Conservation (phyloP, 257 asterid genomes). For the Fraxinus pennsylvanica region DNA sequence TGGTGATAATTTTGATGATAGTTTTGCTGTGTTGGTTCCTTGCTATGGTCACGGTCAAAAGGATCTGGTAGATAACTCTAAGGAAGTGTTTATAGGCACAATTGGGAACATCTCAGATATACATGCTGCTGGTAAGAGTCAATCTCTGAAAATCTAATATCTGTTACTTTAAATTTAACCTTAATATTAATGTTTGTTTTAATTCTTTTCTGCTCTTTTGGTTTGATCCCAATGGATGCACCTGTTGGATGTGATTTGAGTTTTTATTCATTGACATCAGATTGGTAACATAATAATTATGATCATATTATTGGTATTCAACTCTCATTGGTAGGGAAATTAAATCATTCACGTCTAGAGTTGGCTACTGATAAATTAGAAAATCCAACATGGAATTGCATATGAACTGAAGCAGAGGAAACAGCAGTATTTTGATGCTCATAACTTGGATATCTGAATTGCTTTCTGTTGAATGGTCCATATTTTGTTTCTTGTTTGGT, state of each 20-base stretch:
- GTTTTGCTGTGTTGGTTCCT: constrained; percentile 56
- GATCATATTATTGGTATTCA: not conserved
- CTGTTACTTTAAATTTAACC: not conserved
- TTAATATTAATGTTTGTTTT: not conserved
- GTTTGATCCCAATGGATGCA: not conserved
- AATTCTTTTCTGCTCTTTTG: not conserved
- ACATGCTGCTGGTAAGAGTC: constrained; percentile 37
- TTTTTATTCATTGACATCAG: not conserved
- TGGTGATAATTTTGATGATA: constrained; percentile 39
- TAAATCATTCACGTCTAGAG: not conserved
- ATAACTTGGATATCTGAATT: not conserved
- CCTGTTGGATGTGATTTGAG: not conserved
- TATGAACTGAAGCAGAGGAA: not conserved
- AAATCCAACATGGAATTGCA: not conserved
- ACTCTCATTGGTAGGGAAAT: not conserved
- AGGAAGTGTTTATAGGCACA: constrained; percentile 27
- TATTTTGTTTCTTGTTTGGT: not conserved
- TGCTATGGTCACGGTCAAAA: constrained; percentile 42
- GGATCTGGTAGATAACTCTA: constrained; percentile 29
- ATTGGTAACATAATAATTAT: not conserved
- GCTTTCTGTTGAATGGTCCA: not conserved
- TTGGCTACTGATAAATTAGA: not conserved
- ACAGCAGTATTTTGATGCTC: not conserved
- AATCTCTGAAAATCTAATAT: not conserved
- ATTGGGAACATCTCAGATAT: constrained; percentile 37